These are phyloP conservation scores for Chlamydomonas sp. DNA, from an alignment of 139 green algal genomes.

Conservation along the genomic window DNA sequence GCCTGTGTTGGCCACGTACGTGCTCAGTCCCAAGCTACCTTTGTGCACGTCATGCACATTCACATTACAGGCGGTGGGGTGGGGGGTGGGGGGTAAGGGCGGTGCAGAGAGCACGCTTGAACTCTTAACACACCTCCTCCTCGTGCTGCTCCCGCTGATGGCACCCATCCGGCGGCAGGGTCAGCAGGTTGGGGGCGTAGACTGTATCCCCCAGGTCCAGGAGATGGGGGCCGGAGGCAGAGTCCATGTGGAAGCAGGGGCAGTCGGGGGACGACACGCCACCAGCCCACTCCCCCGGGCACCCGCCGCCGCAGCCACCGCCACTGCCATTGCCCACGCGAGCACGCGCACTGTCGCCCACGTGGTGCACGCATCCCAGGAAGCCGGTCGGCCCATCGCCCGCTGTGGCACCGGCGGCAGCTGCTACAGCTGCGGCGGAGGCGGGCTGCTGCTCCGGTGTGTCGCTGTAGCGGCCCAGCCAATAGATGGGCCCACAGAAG, in stretches of 20 bases:
- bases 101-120: no score
- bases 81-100: no score
- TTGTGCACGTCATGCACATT: no score
- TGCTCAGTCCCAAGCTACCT: no score
- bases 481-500: constrained; percentile 46
- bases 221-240: constrained; percentile 43
- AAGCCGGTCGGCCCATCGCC: no score
- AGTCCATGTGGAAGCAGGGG: constrained; percentile 48
- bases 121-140: background rate
- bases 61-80: no score
- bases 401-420: background rate
- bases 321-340: background rate
- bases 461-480: constrained; percentile 35
- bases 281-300: background rate
- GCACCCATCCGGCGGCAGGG: no score
- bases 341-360: no score
- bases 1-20: no score
- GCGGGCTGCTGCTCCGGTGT: background rate
- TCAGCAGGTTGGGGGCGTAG: constrained; percentile 64
- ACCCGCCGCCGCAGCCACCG: background rate
- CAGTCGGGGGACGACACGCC: background rate
- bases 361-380: no score
- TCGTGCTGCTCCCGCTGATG: constrained; percentile 54
- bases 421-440: no score
- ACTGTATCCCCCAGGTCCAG: constrained; percentile 63